These are phyloP conservation scores for Thamnidium elegans DNA, from an alignment of 192 early-diverging fungal genomes.

Conservation along the genomic window DNA sequence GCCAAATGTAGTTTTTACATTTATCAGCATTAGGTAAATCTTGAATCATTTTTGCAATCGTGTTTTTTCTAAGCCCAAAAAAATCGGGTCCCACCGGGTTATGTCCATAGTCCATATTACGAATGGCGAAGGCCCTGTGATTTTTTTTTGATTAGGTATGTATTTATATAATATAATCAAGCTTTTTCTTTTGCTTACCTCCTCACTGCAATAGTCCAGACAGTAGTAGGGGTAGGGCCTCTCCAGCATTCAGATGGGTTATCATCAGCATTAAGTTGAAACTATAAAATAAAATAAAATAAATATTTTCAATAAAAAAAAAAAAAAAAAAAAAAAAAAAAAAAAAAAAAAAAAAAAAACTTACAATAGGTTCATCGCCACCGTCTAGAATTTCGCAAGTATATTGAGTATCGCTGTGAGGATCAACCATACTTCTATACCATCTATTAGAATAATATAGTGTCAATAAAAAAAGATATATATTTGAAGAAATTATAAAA, in stretches of 20 bases:
- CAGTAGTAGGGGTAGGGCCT: conserved; percentile 79
- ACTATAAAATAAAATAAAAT: too few species aligned
- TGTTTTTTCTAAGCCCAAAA: conserved; percentile 86
- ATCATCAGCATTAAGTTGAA: conserved; percentile 84
- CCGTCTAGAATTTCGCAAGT: conserved; percentile 80
- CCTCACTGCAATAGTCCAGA: conserved; percentile 82
- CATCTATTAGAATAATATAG: conserved; percentile 28
- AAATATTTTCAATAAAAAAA: too few species aligned
- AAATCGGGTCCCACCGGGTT: conserved; percentile 87
- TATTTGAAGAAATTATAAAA: neutral
- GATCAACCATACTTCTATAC: conserved; percentile 59
- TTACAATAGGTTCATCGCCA: conserved; percentile 61
- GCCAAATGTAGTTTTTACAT: conserved; percentile 74
- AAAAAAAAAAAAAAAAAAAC: neutral
- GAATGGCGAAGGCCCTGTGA: conserved; percentile 72
- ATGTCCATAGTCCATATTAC: conserved; percentile 75
- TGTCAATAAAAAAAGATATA: neutral
- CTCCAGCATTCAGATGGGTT: conserved; percentile 64
- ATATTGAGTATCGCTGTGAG: conserved; percentile 54
- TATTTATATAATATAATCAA: neutral
- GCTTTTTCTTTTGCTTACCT: conserved; percentile 22
- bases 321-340: neutral
- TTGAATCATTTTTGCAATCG: conserved; percentile 86
- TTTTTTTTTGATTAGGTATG: too few species aligned
- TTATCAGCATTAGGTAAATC: conserved; percentile 75